A percentile compares a stretch with the other conserved stretches of the same genome.
phyloP scores from a whole-genome alignment of 192 early-diverging fungal genomes.

The Pecoramyces ruminantium region DNA sequence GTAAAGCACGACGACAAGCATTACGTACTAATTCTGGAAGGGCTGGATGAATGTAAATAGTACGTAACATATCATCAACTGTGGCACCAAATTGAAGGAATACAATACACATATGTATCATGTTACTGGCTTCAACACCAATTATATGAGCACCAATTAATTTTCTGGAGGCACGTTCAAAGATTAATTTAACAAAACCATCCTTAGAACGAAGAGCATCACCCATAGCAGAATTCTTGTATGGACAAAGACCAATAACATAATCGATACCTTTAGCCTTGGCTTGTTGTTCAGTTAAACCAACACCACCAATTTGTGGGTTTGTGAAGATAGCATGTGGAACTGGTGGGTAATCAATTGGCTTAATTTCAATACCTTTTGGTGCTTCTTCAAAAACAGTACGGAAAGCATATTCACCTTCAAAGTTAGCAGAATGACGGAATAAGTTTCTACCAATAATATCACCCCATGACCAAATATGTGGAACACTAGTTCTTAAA shows the following conservation, averaged over 20 bases:
- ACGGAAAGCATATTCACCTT: constrained; percentile 16
- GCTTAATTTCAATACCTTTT: neutral
- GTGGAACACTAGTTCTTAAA: constrained; percentile 7
- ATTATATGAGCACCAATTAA: constrained; percentile 98
- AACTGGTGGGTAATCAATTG: constrained; percentile 13
- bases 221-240: constrained; percentile 70
- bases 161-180: constrained; percentile 85
- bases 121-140: constrained; percentile 25
- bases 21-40: constrained; percentile 15
- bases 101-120: constrained; percentile 11
- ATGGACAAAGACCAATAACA: constrained; percentile 85
- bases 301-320: constrained; percentile 98
- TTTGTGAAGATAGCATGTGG: constrained; percentile 39
- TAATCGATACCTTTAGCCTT: constrained; percentile 76
- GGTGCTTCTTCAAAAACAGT: neutral
- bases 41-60: constrained; percentile 18
- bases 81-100: constrained; percentile 11
- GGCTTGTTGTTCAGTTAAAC: constrained; percentile 84
- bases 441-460: constrained; percentile 16
- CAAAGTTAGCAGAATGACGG: constrained; percentile 16
- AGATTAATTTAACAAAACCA: constrained; percentile 90
- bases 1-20: constrained; percentile 6
- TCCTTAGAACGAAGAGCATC: constrained; percentile 70
- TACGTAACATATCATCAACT: constrained; percentile 12
- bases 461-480: constrained; percentile 15